Base-by-base conservation (phyloP, 768 basidiomycete genomes). In the Rhizopogon vinicolor region DNA sequence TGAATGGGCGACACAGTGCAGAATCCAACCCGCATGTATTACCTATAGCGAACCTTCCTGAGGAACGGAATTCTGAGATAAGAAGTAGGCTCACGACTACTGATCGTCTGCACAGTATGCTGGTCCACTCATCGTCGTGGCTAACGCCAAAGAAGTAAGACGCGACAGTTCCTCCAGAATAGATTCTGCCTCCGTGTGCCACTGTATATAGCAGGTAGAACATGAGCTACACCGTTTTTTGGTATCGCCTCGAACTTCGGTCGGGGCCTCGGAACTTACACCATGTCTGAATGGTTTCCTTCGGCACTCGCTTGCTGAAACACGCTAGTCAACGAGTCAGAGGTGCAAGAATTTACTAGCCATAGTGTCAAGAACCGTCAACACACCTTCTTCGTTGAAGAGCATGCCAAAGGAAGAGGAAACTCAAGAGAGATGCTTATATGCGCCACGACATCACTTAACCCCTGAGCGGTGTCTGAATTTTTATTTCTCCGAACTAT, bases 111-210 rank as follows among this genome's bases (percentile, higher is more conserved):
- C 60, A 56, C 5, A 69, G 33, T 44, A 58, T 68, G 25, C 33
- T 55, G 10, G 57, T 68, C 68, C 68, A 69, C 9, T 65, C 59
- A 6, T 69, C 68, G 19, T 54, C 57, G 10, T 58, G 55, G 46
- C 69, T 63, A 14, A 16, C 62, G 39, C 70, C 70, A 40, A 69
- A 69, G 54, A 68, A 70, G 54, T 72, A 69, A 35, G 61, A 60
- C 5, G 40, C 12, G 44, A 56, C 58, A 25, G 58, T 40, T 12
- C 43, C 53, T 39, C 57, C 44, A 13, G 43, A 55, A 2, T 57
- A 60, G 2, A 69, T 18, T 14, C 49, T 43, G 3, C 69, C 68
- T 28, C 68, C 68, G 8, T 72, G 58, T 3, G 51, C 52, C 10
- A 59, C 68, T 69, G 53, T 39, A 28, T 29, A 16, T n/a, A 37